phyloP scores from a whole-genome alignment of 345 rosid genomes.

The Corchorus olitorius region DNA sequence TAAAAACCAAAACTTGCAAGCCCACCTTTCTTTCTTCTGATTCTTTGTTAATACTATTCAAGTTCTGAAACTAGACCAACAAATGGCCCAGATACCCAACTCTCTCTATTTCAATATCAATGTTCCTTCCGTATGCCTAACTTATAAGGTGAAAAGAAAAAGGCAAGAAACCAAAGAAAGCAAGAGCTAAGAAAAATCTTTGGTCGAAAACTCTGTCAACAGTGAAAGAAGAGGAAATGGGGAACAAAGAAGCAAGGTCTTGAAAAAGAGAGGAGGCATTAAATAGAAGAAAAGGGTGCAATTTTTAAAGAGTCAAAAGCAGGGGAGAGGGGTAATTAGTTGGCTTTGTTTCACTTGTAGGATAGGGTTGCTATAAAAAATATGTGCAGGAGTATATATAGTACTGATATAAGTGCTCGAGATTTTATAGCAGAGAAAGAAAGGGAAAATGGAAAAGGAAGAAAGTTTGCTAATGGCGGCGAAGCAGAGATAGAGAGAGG shows the following conservation, averaged over 20 bases:
- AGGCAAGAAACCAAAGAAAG: neutral
- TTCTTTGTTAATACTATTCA: neutral
- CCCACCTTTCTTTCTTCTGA: neutral
- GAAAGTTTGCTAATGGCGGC: constrained; percentile 30
- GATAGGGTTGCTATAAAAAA: neutral
- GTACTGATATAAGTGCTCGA: neutral
- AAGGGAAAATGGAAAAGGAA: constrained; percentile 11
- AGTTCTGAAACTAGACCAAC: neutral
- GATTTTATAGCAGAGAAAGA: neutral
- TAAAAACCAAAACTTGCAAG: neutral
- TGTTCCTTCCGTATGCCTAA: neutral
- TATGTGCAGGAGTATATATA: neutral
- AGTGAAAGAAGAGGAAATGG: neutral
- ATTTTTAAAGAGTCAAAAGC: neutral
- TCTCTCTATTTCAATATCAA: neutral
- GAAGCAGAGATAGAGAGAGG: neutral
- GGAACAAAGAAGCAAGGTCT: neutral
- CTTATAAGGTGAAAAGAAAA: neutral
- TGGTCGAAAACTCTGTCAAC: neutral
- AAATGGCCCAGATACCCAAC: neutral
- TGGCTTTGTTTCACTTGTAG: neutral
- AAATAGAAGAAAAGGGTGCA: constrained; percentile 15
- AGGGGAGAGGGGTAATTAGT: neutral
- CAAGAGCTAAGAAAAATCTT: neutral
- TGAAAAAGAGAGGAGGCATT: neutral